Conservation (phyloP, 192 early-diverging fungal species). For the Chytriomyces sp. region DNA sequence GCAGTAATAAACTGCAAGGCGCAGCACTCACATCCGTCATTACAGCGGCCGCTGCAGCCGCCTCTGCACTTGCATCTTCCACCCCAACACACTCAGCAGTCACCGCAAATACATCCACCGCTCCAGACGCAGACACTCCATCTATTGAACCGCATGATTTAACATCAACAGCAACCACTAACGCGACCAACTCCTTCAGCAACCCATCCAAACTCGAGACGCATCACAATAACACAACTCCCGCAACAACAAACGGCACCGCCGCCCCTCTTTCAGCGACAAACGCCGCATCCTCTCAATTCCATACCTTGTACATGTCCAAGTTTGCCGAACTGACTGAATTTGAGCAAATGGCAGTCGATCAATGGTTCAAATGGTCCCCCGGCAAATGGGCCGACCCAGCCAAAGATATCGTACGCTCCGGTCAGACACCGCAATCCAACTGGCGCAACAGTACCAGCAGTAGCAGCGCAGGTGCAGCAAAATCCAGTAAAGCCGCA, state of each 20-base stretch:
- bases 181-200: neutral
- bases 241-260: too few species aligned
- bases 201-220: too few species aligned
- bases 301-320: neutral
- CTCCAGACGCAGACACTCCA: neutral
- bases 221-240: too few species aligned
- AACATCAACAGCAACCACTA: neutral
- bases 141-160: neutral
- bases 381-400: slow-evolving; percentile 42
- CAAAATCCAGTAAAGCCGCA: neutral
- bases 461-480: slow-evolving; percentile 2
- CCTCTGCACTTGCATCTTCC: slow-evolving; percentile 4
- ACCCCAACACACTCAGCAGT: neutral
- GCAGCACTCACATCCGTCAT: slow-evolving; percentile 14
- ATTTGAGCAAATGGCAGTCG: slow-evolving; percentile 47
- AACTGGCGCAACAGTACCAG: neutral
- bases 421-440: neutral
- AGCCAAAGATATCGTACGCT: neutral
- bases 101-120: too few species aligned
- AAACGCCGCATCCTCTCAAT: neutral
- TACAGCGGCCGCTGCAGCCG: neutral
- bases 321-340: slow-evolving; percentile 27
- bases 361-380: slow-evolving; percentile 62
- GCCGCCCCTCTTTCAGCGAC: too few species aligned
- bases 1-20: neutral